Conservation (phyloP, 2,329 filamentous ascomycete genomes). For the Ceratocystis variospora region DNA sequence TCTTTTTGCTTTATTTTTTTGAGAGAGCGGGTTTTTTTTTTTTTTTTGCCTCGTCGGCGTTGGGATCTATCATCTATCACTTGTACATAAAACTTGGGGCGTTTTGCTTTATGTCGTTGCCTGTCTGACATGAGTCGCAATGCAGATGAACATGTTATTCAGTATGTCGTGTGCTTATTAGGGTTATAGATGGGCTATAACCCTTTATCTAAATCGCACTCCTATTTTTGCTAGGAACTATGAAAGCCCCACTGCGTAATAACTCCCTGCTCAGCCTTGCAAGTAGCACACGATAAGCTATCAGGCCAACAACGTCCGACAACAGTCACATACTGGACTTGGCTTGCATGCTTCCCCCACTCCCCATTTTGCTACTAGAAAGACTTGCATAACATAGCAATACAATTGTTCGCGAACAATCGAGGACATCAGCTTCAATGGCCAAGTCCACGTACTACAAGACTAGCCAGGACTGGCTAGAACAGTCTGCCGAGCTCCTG, state of each 20-base stretch:
- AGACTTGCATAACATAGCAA: too few species aligned
- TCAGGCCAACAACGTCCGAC: neutral
- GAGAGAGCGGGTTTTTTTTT: neutral
- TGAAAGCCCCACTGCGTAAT: neutral
- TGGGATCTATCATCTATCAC: neutral
- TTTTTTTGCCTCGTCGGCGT: neutral
- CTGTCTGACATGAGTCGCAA: too few species aligned
- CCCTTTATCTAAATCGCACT: neutral
- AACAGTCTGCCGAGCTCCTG: conserved; percentile 71
- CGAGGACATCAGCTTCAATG: conserved; percentile 13
- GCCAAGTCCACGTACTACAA: conserved; percentile 50
- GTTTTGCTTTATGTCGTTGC: neutral
- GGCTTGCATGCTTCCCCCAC: too few species aligned
- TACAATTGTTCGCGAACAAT: neutral
- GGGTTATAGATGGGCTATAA: neutral
- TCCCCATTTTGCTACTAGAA: too few species aligned
- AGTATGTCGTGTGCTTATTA: neutral
- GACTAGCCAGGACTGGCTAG: conserved; percentile 81
- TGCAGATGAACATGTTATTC: neutral
- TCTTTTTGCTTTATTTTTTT: neutral
- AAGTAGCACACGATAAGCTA: neutral
- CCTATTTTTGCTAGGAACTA: neutral
- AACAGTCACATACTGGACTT: too few species aligned
- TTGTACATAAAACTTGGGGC: neutral
- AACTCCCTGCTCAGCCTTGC: neutral